phyloP scores from a whole-genome alignment of 495 filamentous ascomycete genomes.

The Mytilinidion resinicola region DNA sequence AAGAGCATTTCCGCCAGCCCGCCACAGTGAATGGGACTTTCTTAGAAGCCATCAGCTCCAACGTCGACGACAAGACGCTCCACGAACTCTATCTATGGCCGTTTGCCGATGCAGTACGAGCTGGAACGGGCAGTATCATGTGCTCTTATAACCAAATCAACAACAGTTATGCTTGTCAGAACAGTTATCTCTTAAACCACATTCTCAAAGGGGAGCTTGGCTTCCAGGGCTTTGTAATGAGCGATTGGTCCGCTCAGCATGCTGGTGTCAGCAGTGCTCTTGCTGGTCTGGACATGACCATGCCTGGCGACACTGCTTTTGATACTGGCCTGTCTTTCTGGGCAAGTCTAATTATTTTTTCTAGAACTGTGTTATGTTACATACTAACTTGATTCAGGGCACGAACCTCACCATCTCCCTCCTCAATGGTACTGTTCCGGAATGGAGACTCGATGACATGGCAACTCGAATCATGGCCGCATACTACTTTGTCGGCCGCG shows the following conservation, averaged over 20 bases:
- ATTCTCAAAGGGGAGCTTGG: slow-evolving; percentile 85
- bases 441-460: slow-evolving; percentile 93
- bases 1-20: slow-evolving; percentile 66
- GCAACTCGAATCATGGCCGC: slow-evolving; percentile 86
- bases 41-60: slow-evolving; percentile 69
- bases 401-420: slow-evolving; percentile 79
- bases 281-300: slow-evolving; percentile 89
- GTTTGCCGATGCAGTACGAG: slow-evolving; percentile 53
- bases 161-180: slow-evolving; percentile 63
- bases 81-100: slow-evolving; percentile 94
- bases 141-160: slow-evolving; percentile 88
- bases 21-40: slow-evolving; percentile 51
- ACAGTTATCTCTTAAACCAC: slow-evolving; percentile 71
- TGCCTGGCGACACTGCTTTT: slow-evolving; percentile 84
- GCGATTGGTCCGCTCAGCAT: slow-evolving; percentile 56
- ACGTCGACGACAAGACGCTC: slow-evolving; percentile 89
- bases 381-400: slow-evolving; percentile 37
- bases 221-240: slow-evolving; percentile 75
- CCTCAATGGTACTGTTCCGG: slow-evolving; percentile 83
- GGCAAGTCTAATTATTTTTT: slow-evolving; percentile 19
- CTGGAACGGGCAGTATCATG: slow-evolving; percentile 53
- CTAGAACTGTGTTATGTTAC: no score
- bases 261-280: slow-evolving; percentile 69
- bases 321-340: slow-evolving; percentile 68
- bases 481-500: slow-evolving; percentile 82